Evolutionary conservation across 73 alveolate species (phyloP).

Genomic region (Paramecium primaurelia): DNA sequence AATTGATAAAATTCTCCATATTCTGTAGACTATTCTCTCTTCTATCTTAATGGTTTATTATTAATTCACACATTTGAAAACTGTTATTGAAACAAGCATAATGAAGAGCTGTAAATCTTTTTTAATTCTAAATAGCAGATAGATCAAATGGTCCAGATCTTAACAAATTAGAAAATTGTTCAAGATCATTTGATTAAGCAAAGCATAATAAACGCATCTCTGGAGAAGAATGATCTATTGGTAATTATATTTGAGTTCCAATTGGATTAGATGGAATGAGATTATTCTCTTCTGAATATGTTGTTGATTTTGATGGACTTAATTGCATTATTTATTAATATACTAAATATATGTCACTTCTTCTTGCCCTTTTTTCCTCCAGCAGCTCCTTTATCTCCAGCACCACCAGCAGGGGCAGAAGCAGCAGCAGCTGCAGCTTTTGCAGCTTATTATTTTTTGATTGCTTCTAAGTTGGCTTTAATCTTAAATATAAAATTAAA

Average conservation of each 20-base stretch:
- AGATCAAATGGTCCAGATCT: background rate
- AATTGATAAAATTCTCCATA: background rate
- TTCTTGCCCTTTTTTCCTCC: conserved; percentile 58
- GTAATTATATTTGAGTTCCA: background rate
- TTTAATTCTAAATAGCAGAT: background rate
- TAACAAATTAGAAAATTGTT: background rate
- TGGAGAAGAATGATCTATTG: background rate
- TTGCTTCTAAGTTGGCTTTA: conserved; percentile 49
- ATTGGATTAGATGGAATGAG: background rate
- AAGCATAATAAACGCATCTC: background rate
- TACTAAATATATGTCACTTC: conserved; percentile 30
- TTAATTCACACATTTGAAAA: background rate
- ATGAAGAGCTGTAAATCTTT: conserved; percentile 76
- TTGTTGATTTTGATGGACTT: background rate
- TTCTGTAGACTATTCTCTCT: background rate
- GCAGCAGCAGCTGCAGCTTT: conserved; percentile 54
- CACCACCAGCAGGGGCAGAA: conserved; percentile 44
- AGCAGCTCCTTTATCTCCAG: conserved; percentile 52
- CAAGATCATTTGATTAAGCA: background rate
- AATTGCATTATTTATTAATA: background rate
- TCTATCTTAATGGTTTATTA: background rate
- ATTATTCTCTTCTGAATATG: background rate
- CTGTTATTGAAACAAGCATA: conserved; percentile 63
- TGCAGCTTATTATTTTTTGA: conserved; percentile 41
- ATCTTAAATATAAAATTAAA: background rate